phyloP scores from a whole-genome alignment of 805 yeast genomes.

The Vanderwaltozyma tropicalis region DNA sequence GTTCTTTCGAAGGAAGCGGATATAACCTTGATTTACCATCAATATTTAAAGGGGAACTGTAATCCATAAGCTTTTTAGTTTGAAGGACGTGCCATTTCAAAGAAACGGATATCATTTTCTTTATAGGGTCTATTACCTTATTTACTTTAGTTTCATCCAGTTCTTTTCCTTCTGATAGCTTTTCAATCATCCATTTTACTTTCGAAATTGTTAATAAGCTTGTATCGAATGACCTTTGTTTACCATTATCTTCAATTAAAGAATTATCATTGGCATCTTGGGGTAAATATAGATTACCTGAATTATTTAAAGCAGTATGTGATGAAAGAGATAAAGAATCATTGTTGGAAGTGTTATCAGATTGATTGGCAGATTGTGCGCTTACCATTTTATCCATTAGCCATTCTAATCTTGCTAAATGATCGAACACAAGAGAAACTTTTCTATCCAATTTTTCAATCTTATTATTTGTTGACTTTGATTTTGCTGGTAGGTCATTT shows the following conservation, averaged over 20 bases:
- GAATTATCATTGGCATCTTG: neutral
- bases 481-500: neutral
- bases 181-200: conserved; percentile 16
- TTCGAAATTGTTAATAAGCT: conserved; percentile 16
- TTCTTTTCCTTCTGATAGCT: conserved; percentile 5
- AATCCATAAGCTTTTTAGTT: conserved; percentile 17
- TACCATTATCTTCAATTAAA: neutral
- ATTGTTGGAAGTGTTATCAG: neutral
- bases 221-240: conserved; percentile 7
- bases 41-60: conserved; percentile 13
- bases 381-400: conserved; percentile 9
- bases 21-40: conserved; percentile 8
- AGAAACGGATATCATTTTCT: conserved; percentile 9
- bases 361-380: neutral
- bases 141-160: conserved; percentile 1
- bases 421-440: conserved; percentile 15
- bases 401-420: conserved; percentile 16
- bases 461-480: conserved; percentile 3
- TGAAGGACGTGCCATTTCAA: conserved; percentile 21
- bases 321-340: neutral
- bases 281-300: too few relatives aligned
- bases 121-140: conserved; percentile 14
- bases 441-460: conserved; percentile 17
- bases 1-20: conserved; percentile 19
- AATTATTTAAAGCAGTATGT: neutral